phyloP scores from a whole-genome alignment of 495 filamentous ascomycete species.

The Aspergillus homomorphus region DNA sequence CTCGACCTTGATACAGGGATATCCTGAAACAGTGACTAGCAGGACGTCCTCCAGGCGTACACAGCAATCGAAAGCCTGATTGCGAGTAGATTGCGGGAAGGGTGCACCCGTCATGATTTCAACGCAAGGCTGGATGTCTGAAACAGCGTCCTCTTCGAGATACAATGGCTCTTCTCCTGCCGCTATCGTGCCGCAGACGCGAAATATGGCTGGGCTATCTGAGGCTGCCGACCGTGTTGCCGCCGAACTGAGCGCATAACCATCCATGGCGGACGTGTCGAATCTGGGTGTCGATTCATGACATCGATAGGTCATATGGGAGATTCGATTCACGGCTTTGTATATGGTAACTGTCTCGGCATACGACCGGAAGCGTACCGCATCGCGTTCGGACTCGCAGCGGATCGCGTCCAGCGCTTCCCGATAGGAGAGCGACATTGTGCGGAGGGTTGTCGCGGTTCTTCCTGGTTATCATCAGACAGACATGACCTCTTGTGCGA shows the following conservation, averaged over 20 bases:
- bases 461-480: too few relatives aligned
- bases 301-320: constrained; percentile 1
- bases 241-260: constrained; percentile 15
- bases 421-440: constrained; percentile 2
- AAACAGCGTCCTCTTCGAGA: not conserved
- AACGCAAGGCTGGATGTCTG: constrained; percentile 8
- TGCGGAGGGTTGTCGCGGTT: too few relatives aligned
- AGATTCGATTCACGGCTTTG: constrained; percentile 14
- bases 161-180: constrained; percentile 12
- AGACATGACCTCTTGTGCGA: too few relatives aligned
- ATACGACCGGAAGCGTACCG: not conserved
- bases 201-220: constrained; percentile 9
- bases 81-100: not conserved
- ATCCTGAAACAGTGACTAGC: not conserved
- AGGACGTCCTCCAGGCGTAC: constrained; percentile 14
- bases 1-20: constrained; percentile 8
- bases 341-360: constrained; percentile 13
- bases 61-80: constrained; percentile 13
- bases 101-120: constrained; percentile 20
- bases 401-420: not conserved
- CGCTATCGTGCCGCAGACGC: constrained; percentile 8
- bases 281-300: constrained; percentile 7
- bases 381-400: not conserved
- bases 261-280: constrained; percentile 22
- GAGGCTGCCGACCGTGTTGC: constrained; percentile 6